A percentile compares a stretch with the other conserved stretches of the same genome.
Conservation (phyloP, 2,329 filamentous ascomycete genomes). For the Verticillium tricorpus region DNA sequence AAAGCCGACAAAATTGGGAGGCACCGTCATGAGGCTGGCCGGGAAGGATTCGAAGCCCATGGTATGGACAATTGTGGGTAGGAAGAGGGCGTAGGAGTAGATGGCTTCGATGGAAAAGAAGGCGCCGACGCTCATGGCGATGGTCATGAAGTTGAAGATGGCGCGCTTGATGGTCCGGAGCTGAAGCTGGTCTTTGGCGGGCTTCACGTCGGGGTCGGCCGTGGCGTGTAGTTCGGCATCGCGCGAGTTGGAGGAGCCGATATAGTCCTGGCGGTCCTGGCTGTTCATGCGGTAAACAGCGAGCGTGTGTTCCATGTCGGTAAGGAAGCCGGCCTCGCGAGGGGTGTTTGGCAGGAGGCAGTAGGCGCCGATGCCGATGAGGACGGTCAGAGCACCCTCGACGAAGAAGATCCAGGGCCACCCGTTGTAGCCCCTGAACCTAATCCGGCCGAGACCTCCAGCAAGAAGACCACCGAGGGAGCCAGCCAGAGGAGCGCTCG, state of each 20-base stretch:
- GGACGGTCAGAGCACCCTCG: constrained; percentile 9
- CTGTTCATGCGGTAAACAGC: constrained; percentile 3
- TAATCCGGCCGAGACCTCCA: constrained; percentile 7
- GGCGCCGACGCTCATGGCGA: constrained; percentile 14
- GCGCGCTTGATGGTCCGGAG: constrained; percentile 6
- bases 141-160: constrained; percentile 14
- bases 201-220: constrained; percentile 49
- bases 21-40: constrained; percentile 17
- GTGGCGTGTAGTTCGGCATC: constrained; percentile 18
- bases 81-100: constrained; percentile 17
- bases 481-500: constrained; percentile 10
- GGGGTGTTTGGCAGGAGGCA: constrained; percentile 9
- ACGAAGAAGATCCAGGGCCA: constrained; percentile 16
- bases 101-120: constrained; percentile 18
- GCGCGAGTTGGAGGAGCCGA: background rate
- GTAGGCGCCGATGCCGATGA: constrained; percentile 1
- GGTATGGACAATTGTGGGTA: constrained; percentile 17
- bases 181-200: background rate
- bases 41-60: constrained; percentile 13
- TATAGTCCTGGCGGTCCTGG: constrained; percentile 7
- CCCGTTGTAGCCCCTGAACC: constrained; percentile 3
- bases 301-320: background rate
- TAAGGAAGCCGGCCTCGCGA: constrained; percentile 6
- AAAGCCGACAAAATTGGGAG: constrained; percentile 18
- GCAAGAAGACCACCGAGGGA: constrained; percentile 11